Conservation (phyloP, 1,284 basidiomycete species). For the Wolfiporia cocos region DNA sequence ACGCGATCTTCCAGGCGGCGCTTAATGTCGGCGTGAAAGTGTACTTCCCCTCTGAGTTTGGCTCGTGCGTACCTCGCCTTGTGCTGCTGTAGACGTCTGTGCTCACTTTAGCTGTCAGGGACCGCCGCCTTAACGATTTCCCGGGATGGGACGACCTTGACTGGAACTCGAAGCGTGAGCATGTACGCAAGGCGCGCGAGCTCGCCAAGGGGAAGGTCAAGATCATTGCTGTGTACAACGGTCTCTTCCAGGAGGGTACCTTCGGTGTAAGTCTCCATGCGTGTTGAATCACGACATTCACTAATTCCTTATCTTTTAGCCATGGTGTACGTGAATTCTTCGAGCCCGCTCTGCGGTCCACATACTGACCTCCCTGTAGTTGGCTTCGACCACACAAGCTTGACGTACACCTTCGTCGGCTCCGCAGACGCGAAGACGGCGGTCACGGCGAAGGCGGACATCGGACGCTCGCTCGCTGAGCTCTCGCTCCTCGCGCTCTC, state of each 20-base stretch:
- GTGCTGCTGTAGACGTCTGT: neutral
- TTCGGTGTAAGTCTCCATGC: constrained; percentile 14
- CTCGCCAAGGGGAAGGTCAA: constrained; percentile 17
- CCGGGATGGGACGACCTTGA: constrained; percentile 19
- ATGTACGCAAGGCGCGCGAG: constrained; percentile 14
- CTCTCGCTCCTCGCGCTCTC: constrained; percentile 21
- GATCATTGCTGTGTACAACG: constrained; percentile 22
- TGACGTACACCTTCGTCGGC: constrained; percentile 19
- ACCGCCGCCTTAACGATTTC: constrained; percentile 24
- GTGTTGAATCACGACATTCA: no score
- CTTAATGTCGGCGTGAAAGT: constrained; percentile 19
- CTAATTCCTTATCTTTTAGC: no score
- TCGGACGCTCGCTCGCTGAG: constrained; percentile 22
- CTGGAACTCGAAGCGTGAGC: constrained; percentile 20
- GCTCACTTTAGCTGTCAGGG: constrained; percentile 13
- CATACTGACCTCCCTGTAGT: constrained; percentile 12
- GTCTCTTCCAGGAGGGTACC: constrained; percentile 20
- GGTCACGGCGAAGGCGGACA: constrained; percentile 20
- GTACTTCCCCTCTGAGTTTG: constrained; percentile 27
- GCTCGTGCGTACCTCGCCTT: constrained; percentile 16
- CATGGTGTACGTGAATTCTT: constrained; percentile 6
- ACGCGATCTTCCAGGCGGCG: constrained; percentile 17
- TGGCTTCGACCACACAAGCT: constrained; percentile 20
- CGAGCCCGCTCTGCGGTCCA: neutral
- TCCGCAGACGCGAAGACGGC: constrained; percentile 13